Conservation (phyloP, 306 rosid genomes). For the Corylus heterophylla region DNA sequence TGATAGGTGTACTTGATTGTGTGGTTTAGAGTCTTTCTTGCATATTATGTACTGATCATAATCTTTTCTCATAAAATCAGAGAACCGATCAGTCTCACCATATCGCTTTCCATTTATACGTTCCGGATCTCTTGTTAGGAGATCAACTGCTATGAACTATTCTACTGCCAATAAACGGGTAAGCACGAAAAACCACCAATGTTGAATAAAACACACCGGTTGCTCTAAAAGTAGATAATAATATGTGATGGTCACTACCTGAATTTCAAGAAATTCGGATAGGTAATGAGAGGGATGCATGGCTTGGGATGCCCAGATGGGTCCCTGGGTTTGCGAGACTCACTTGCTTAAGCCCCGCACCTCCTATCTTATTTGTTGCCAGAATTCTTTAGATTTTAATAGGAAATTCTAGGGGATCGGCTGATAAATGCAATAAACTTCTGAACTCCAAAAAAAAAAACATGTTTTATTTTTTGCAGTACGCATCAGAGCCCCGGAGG, state of each 20-base stretch:
- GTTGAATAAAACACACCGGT: not conserved
- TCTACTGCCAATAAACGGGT: slow-evolving; percentile 29
- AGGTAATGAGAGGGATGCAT: too few relatives aligned
- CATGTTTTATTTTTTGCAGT: slow-evolving; percentile 18
- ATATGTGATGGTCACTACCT: too few relatives aligned
- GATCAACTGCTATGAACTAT: slow-evolving; percentile 28
- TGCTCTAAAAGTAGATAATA: not conserved
- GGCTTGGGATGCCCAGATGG: too few relatives aligned
- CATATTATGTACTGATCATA: not conserved
- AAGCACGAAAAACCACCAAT: slow-evolving; percentile 1
- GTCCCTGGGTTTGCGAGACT: too few relatives aligned
- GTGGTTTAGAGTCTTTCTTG: not conserved
- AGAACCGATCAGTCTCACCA: slow-evolving; percentile 28
- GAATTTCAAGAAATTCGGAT: too few relatives aligned
- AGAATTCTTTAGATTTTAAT: too few relatives aligned
- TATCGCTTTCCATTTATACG: slow-evolving; percentile 20
- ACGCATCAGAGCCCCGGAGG: slow-evolving; percentile 26
- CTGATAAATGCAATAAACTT: not conserved
- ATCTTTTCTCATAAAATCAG: not conserved
- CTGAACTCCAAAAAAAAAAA: not conserved
- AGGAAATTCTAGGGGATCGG: too few relatives aligned
- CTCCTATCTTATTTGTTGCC: too few relatives aligned
- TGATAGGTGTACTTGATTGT: too few relatives aligned
- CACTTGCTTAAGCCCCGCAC: too few relatives aligned
- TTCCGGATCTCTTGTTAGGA: slow-evolving; percentile 29